Conservation (phyloP, 108 stramenopile genomes). For the Fragilariopsis cylindrus region DNA sequence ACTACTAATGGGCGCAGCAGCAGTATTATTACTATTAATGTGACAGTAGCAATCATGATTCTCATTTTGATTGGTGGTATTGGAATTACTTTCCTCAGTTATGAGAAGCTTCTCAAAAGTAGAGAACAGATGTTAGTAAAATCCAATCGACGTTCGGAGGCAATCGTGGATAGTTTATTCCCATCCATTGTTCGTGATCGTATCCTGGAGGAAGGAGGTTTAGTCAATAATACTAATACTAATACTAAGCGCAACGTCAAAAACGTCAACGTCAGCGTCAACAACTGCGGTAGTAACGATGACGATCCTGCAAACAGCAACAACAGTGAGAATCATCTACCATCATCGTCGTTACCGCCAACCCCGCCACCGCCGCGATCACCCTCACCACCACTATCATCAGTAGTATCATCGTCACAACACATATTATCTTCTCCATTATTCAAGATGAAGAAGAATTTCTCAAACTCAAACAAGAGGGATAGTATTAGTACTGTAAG, state of each 20-base stretch:
- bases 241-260: not conserved
- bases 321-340: not conserved
- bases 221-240: not conserved
- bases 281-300: not conserved
- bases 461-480: no score
- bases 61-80: not conserved
- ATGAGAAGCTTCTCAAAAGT: not conserved
- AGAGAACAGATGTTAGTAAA: slow-evolving; percentile 2
- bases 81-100: not conserved
- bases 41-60: not conserved
- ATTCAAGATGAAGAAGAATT: no score
- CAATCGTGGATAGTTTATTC: slow-evolving; percentile 44
- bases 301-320: not conserved
- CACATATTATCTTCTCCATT: not conserved
- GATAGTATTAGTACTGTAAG: no score
- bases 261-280: not conserved
- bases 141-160: slow-evolving; percentile 25
- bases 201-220: slow-evolving; percentile 27
- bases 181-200: slow-evolving; percentile 50
- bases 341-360: no score
- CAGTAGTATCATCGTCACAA: not conserved
- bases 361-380: not conserved
- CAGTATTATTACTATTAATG: not conserved
- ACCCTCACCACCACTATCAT: not conserved
- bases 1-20: not conserved